Conservation (phyloP, 2,329 filamentous ascomycete genomes). For the Botrytis galanthina region DNA sequence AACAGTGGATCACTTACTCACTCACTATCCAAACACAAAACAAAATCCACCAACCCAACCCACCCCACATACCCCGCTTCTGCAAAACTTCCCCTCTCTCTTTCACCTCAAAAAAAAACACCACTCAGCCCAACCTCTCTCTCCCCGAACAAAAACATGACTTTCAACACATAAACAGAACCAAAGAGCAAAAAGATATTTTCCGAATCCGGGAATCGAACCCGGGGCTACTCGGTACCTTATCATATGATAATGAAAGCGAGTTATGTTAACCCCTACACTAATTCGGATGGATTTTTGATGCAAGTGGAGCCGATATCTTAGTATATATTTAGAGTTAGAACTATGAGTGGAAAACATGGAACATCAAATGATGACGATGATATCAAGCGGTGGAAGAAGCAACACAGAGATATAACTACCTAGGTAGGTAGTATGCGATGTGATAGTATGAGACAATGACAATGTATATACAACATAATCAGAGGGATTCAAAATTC, state of each 20-base stretch:
- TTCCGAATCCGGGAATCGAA: slow-evolving; percentile 6
- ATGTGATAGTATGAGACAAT: no score
- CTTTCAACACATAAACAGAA: neutral
- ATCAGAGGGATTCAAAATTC: no score
- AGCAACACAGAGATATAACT: neutral
- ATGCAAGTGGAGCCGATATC: rapidly evolving
- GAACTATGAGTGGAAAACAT: rapidly evolving
- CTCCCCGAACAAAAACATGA: neutral
- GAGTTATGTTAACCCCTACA: slow-evolving; percentile 1
- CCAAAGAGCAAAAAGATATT: rapidly evolving
- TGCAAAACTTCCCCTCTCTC: neutral
- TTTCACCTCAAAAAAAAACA: neutral
- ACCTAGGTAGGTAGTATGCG: no score
- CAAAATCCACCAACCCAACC: neutral
- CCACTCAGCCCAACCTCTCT: neutral
- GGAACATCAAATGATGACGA: neutral
- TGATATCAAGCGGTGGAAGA: neutral
- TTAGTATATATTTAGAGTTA: rapidly evolving
- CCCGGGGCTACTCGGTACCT: neutral
- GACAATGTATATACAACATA: no score
- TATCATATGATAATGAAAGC: neutral
- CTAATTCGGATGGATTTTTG: neutral
- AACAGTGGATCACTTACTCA: neutral
- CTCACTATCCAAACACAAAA: neutral
- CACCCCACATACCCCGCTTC: neutral